Evolutionary conservation across 1,284 basidiomycete species (phyloP), one percentile per base, ranked within the genome.

Genomic region (Exsudoporus floridanus): DNA sequence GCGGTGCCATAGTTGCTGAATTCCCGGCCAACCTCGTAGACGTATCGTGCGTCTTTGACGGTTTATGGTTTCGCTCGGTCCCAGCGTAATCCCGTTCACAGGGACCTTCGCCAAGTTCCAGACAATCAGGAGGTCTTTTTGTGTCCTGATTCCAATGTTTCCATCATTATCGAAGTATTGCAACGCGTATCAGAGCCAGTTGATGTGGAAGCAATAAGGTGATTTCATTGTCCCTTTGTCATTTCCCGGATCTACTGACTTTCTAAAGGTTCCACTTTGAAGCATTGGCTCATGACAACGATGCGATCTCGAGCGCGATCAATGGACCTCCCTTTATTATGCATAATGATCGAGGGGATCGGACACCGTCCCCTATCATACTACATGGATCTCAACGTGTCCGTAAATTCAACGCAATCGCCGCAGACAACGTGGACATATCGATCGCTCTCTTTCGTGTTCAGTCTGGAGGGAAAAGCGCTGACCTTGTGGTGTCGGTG

Each of bases 91-190:
- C 10, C 16, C 23, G 7, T 39, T 39, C 19, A 37, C 70, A 98
- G 95, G 55, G 81, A 88, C 58, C 59, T 97, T 3, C 92, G 96
- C 54, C 93, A 98, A 74, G 80, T 99, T 12, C 96, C 97, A n/a
- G 91, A 99, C 69, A 94, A 84, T 13, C 96, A 99, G 72, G 97
- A 99, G 69, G 95, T 98, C 40, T 90, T 94, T 69, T 72, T 98
- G 36, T 86, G 86, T 46, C 79, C 81, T 3, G 71, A 83, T 85
- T 83, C 55, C 75, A 88, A 52, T 25, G 39, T 21, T 58, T 93
- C 89, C 63, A 79, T 95, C 55, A 84, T 99, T 52, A 70, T 98
- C 23, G 97, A 99, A 69, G 82, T 98, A 18, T 75, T 99, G 8
- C 74, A 92, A 70, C 74, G 81, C 41, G 88, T 95, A 42, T 67